A percentile compares a stretch with the other conserved stretches of the same genome.
Conservation (phyloP, 2,329 filamentous ascomycete genomes). For the Aspergillus texensis region DNA sequence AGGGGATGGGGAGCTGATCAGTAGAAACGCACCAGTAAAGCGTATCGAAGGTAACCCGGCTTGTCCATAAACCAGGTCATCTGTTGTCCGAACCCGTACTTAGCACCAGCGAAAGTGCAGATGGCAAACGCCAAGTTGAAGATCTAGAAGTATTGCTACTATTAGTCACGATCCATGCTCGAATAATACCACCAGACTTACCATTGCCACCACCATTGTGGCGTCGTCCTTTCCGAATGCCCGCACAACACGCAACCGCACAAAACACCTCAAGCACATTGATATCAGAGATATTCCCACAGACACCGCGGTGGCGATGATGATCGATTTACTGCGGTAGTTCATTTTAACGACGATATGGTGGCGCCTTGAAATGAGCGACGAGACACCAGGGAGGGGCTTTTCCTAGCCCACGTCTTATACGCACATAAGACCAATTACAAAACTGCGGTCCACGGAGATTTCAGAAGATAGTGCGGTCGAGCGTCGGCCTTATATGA, state of each 20-base stretch:
- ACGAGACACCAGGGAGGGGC: background rate
- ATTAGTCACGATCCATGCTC: background rate
- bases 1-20: background rate
- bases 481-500: background rate
- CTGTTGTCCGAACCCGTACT: background rate
- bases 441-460: background rate
- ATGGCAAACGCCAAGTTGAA: conserved; percentile 2
- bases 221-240: background rate
- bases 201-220: conserved; percentile 5
- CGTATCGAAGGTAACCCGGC: conserved; percentile 1
- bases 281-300: background rate
- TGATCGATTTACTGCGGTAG: background rate
- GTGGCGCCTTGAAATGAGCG: background rate
- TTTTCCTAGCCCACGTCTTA: background rate
- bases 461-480: background rate
- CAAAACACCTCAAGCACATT: conserved; percentile 4
- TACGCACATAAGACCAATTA: background rate
- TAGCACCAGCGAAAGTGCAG: background rate
- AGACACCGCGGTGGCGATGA: conserved; percentile 2
- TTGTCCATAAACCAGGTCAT: conserved; percentile 1
- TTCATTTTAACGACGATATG: background rate
- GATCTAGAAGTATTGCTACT: background rate
- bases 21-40: background rate
- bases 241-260: conserved; percentile 2
- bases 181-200: background rate